Base-by-base conservation (phyloP, 305 asterid genomes). In the Fraxinus velutina region DNA sequence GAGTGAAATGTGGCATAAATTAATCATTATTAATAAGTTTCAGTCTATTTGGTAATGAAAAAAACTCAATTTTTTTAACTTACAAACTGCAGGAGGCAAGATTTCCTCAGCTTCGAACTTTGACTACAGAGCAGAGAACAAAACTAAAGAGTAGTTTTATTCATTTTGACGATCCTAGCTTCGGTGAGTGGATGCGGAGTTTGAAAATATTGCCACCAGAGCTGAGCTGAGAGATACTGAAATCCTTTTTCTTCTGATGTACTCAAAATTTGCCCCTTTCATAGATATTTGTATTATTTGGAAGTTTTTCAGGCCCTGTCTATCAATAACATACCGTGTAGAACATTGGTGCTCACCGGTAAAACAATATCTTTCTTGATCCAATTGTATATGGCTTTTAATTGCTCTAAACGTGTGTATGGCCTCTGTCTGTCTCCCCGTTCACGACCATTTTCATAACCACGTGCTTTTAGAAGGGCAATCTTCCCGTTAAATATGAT, bases 171-270 rank as follows among this genome's bases (percentile, higher is more conserved):
- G 97, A 93, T 86, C 99, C 98, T 66, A 93, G 99, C 88, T 93
- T 95, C 88, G 93, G 97, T 22, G 98, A 93, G 87, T 93, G 99
- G 98, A 92, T 92, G 94, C 91, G 99, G 74, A 89, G 83, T 85
- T 78, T 92, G 91, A 95, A 89, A 87, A 93, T 95, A 64, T 80
- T 86, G 89, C 97, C 97, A 32, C 97, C 99, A 1, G 96, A 95
- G 79, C 96, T 94, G 44, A 88, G 88, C 85, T 90, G 83, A 80
- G 80, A 55, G 64, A 44, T 73, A 70, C 44, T n/a, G 15, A 33
- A 3, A 6, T 8, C 76, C 74, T 27, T 62, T 64, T 60, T 6
- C 17, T 39, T 29, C 24, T 22, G 5, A 62, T 62, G 13, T 22
- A 62, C 72, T 62, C 72, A 62, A 60, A 8, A 22, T 62, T 62